Base-by-base conservation (phyloP, 2,329 filamentous ascomycete genomes). In the Grosmannia huntii region DNA sequence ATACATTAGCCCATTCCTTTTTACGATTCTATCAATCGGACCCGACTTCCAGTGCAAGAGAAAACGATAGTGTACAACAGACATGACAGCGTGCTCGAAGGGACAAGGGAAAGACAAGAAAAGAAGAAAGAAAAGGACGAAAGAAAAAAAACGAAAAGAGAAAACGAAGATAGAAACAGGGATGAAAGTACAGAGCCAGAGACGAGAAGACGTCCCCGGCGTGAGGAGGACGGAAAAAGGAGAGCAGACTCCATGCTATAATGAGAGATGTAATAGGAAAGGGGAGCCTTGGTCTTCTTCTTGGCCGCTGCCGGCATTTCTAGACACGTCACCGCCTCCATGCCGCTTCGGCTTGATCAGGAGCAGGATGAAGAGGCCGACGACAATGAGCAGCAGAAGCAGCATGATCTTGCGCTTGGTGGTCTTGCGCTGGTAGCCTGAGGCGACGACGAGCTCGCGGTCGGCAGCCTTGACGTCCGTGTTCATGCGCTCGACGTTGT, bases 401-500 rank as follows among this genome's bases (percentile, higher is more conserved):
- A 99, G 77, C 59, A 99, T 94, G 53, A 95, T 85, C 74, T 96
- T 96, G 64, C 94, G 80, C 74, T 96, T 99, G 25, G 89, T 90
- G 56, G 86, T 87, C 68, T 84, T 86, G 69, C 83, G 85, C 75
- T 99, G 94, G 68, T 97, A 97, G 21, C 87, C 87, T 5, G 87
- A 90, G 16, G 94, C 87, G 59, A 95, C 84, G 62, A 84, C 90
- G 57, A 99, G 80, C 73, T 99, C 94, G 70, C 92, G 94, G 62
- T 96, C 89, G 3, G 94, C 94, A 23, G 81, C 88, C 69, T 96
- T 95, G 60, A 99, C 90, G 67, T 97, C 90, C 23, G 84, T 85
- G n/a, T 85, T 83, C 88, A 97, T 96, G 61, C 86, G 82, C 73
- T 99, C 94, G 57, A 99, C 90, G 66, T 99, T 99, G 74, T 96